Base-by-base conservation (phyloP, 257 asterid species). In the Ligustrum vulgare region DNA sequence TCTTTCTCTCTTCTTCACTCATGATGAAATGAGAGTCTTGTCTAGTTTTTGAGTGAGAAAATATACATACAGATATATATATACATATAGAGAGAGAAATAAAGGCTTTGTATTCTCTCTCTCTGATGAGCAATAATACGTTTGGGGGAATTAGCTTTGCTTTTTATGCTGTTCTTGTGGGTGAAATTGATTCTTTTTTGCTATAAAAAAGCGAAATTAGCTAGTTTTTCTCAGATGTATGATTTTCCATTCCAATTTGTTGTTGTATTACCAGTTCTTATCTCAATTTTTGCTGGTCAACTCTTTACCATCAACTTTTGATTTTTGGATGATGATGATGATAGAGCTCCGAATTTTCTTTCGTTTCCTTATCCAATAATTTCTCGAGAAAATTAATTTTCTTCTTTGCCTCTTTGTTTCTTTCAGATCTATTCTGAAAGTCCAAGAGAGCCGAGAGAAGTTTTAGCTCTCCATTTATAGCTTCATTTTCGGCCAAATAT, bases 381-480 rank as follows among this genome's bases (percentile, higher is more conserved):
- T 60, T 60, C 67, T 9, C 35, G n/a, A 25, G 35, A 60, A 60
- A 60, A 25, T 22, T 8, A 18, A 31, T 34, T 64, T 32, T 16
- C 32, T 8, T 39, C 58, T 45, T 56, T 9, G 25, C 65, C 47
- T 65, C 68, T 70, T 51, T 3, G 22, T 54, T 73, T 47, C 73
- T 66, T 63, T 68, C 85, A 79, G 86, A 84, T 83, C 85, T 81
- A 62, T 65, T 73, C 72, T 23, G 39, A 35, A 71, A 78, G 63
- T 76, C 77, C 32, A 69, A 60, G 56, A 63, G 76, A 7, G 6
- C 33, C 33, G 2, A 23, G 67, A 60, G 34, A 60, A 67, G 68
- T 31, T 11, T 65, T 78, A 68, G 16, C 33, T 39, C 45, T 10
- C 70, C 66, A 10, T 65, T 73, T 69, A 34, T 51, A 68, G 75